Conservation (phyloP, 2,329 filamentous ascomycete genomes). For the Xylaria sp. region DNA sequence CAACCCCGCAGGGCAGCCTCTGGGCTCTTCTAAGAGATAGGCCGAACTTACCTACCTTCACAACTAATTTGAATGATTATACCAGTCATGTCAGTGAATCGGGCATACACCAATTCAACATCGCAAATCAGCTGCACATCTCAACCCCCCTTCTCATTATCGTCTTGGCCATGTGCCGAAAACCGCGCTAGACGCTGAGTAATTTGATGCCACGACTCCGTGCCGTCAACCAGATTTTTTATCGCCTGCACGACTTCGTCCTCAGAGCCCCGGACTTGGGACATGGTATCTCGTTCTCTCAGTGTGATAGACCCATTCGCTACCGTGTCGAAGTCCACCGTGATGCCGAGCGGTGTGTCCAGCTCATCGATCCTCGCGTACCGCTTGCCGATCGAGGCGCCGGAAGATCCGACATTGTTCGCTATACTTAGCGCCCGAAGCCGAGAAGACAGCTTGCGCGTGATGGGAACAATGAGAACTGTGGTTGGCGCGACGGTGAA, state of each 20-base stretch:
- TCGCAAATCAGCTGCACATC: too few species aligned
- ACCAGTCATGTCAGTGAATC: too few species aligned
- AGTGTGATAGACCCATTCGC: constrained; percentile 73
- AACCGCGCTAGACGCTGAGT: constrained; percentile 3
- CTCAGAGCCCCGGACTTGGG: constrained; percentile 71
- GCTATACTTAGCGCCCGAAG: constrained; percentile 58
- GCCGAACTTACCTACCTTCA: too few species aligned
- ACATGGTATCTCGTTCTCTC: constrained; percentile 72
- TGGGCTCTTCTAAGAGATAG: too few species aligned
- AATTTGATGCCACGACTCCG: constrained; percentile 68
- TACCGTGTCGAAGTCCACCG: constrained; percentile 74
- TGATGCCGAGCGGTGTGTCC: constrained; percentile 74
- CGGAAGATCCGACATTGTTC: constrained; percentile 56
- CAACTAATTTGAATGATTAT: too few species aligned
- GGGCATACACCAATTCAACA: too few species aligned
- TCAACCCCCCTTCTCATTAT: neutral
- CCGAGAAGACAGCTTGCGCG: constrained; percentile 61
- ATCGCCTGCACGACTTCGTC: constrained; percentile 71
- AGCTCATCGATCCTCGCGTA: constrained; percentile 57
- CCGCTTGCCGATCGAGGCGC: constrained; percentile 70
- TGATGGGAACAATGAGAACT: constrained; percentile 70
- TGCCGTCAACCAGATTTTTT: constrained; percentile 68
- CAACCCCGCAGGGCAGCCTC: too few species aligned
- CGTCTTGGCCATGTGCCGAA: neutral
- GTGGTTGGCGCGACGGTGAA: constrained; percentile 72